Conservation (phyloP, 108 stramenopile genomes). For the Pseudonitzschia multiseries region DNA sequence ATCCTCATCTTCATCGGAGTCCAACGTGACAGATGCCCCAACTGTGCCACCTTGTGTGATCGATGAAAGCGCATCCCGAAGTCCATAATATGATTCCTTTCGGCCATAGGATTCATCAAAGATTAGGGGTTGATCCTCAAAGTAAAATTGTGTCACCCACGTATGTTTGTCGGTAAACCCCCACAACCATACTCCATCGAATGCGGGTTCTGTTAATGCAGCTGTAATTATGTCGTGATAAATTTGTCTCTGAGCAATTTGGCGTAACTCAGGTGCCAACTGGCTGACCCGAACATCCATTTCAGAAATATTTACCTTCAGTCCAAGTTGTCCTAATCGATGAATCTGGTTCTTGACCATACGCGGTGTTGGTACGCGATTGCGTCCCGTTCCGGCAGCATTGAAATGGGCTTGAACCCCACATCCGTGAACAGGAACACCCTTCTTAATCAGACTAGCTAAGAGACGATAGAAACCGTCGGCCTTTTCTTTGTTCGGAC, state of each 20-base stretch:
- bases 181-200: constrained; percentile 90
- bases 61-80: constrained; percentile 67
- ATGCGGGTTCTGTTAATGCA: constrained; percentile 83
- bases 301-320: constrained; percentile 90
- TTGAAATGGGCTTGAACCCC: constrained; percentile 92
- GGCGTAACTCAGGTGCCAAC: constrained; percentile 45
- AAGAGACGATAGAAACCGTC: constrained; percentile 85
- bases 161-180: constrained; percentile 88
- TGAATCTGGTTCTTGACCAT: constrained; percentile 89
- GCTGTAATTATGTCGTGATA: constrained; percentile 87
- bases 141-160: constrained; percentile 87
- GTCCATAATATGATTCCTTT: constrained; percentile 64
- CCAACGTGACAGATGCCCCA: constrained; percentile 51
- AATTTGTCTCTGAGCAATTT: constrained; percentile 71
- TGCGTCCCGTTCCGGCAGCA: constrained; percentile 69
- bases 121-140: constrained; percentile 77
- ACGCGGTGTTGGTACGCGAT: constrained; percentile 81
- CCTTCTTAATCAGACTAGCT: constrained; percentile 60
- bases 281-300: constrained; percentile 89
- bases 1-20: constrained; percentile 49
- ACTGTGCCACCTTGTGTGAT: constrained; percentile 60
- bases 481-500: constrained; percentile 67
- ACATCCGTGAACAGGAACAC: constrained; percentile 86
- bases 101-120: constrained; percentile 75
- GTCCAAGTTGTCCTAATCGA: constrained; percentile 83